phyloP scores from a whole-genome alignment of 352 stramenopile genomes.

The Phytophthora palmivora region DNA sequence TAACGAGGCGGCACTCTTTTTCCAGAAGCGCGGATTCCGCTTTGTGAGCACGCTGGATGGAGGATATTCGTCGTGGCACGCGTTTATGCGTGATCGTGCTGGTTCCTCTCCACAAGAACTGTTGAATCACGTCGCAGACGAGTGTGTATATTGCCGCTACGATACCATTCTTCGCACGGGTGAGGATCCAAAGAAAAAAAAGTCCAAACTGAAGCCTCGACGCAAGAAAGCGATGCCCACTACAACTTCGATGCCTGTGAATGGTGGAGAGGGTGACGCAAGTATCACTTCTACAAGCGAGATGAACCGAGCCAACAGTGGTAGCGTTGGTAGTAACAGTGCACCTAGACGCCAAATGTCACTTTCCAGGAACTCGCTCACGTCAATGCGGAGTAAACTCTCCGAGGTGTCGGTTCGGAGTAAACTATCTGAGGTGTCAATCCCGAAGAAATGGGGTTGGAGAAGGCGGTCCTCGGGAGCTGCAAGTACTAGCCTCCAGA shows the following conservation, averaged over 20 bases:
- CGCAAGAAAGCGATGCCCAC: constrained; percentile 82
- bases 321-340: constrained; percentile 31
- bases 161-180: constrained; percentile 76
- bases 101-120: constrained; percentile 68
- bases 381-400: constrained; percentile 58
- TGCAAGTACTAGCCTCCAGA: constrained; percentile 45
- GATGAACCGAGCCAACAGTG: constrained; percentile 33
- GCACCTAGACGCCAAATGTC: constrained; percentile 47
- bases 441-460: constrained; percentile 68
- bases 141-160: constrained; percentile 85
- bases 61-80: constrained; percentile 83
- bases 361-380: constrained; percentile 63
- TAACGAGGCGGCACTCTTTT: constrained; percentile 81
- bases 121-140: constrained; percentile 65
- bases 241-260: constrained; percentile 73
- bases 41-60: constrained; percentile 82
- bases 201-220: constrained; percentile 45
- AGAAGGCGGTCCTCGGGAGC: constrained; percentile 49
- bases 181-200: constrained; percentile 69
- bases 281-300: constrained; percentile 76
- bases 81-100: constrained; percentile 79
- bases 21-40: constrained; percentile 86
- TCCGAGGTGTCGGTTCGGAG: too few species aligned
- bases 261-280: constrained; percentile 71
- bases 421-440: constrained; percentile 76